Base-by-base conservation (phyloP, 192 early-diverging fungal species). In the Coemansia furcata region DNA sequence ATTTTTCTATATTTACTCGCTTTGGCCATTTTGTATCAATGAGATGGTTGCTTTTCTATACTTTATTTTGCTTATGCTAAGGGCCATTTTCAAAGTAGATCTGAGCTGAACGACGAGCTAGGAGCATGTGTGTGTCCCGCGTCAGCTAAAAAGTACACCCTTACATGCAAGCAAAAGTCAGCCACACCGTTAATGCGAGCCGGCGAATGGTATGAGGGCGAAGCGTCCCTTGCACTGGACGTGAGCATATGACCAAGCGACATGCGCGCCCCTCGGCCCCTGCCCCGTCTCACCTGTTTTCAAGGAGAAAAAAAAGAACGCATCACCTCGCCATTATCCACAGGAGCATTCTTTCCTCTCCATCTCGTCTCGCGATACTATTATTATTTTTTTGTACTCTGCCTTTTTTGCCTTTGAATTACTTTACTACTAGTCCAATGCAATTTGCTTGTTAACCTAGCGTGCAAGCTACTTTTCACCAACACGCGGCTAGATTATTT, bases 401-500 rank as follows among this genome's bases (percentile, higher is more conserved):
- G 50, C 61, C 55, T 70, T 54, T 38, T 29, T 72, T 66, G 37
- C 61, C 21, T 55, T 38, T 32, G 30, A 55, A 43, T 23, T 50
- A 35, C 37, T 61, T 54, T 66, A 52, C 63, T 61, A 12, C 52
- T 42, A 29, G 15, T 65, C 33, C 57, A 26, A 19, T 67, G 50
- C 50, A 54, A 60, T 65, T 46, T 60, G 62, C 29, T 44, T 46
- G 40, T 32, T 63, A 54, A 32, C 29, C 50, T n/a, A 47, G 11
- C 50, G 12, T 15, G 50, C 50, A 54, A 54, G 50, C 50, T 54
- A 14, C 32, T 30, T 15, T 29, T 32, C 29, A 54, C 50, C 29
- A 54, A 54, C 50, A 12, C 50, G 50, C 50, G 12, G 29, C 29
- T 54, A 19, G n/a, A 14, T 36, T 63, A 23, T 30, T 33, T 46